Evolutionary conservation across 148 eudicot species (phyloP).

Genomic region (Selenicereus undatus): DNA sequence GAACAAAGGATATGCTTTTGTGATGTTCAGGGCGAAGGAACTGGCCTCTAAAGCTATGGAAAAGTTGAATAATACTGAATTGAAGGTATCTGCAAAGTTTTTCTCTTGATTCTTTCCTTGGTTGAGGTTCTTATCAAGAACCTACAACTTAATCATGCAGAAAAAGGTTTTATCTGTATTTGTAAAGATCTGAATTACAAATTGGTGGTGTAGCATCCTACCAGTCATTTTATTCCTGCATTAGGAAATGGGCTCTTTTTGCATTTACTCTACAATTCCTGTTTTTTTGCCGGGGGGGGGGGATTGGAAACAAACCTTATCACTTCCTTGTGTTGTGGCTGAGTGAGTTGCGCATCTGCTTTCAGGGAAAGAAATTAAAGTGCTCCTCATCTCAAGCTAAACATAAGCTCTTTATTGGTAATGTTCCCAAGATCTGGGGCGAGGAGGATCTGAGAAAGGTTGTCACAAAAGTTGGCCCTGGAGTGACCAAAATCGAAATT

Average conservation of each 20-base stretch:
- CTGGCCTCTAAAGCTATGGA: conserved; percentile 87
- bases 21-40: conserved; percentile 73
- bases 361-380: conserved; percentile 73
- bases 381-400: conserved; percentile 95
- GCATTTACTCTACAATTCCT: no score
- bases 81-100: conserved; percentile 48
- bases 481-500: conserved; percentile 60
- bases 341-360: conserved; percentile 1
- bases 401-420: conserved; percentile 82
- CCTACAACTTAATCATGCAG: no score
- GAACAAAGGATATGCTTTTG: conserved; percentile 94
- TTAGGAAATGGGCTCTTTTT: no score
- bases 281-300: no score
- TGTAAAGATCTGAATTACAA: no score
- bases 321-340: background rate
- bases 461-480: conserved; percentile 76
- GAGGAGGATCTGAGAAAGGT: conserved; percentile 64
- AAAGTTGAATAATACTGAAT: conserved; percentile 57
- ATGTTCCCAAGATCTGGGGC: conserved; percentile 77
- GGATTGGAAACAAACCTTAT: background rate
- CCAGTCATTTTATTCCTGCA: no score
- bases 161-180: no score
- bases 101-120: background rate
- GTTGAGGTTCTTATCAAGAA: background rate
- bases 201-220: no score